Evolutionary conservation across 2,329 filamentous ascomycete genomes (phyloP).

Genomic region (Fusarium coicis): DNA sequence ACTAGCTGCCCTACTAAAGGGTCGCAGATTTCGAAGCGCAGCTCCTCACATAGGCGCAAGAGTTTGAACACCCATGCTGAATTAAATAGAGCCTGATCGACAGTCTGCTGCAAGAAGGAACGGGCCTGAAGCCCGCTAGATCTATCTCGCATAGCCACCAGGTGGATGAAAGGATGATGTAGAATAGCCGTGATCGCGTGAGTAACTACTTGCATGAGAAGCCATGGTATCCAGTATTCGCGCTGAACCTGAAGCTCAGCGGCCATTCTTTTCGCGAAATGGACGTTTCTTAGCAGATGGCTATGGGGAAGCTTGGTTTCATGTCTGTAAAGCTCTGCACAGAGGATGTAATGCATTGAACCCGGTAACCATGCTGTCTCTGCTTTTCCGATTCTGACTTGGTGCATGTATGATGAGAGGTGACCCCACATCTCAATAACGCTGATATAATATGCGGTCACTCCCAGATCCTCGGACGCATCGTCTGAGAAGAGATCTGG

Average conservation of each 20-base stretch:
- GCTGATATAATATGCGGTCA: conserved; percentile 8
- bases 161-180: conserved; percentile 8
- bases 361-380: conserved; percentile 1
- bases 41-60: neutral
- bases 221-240: conserved; percentile 14
- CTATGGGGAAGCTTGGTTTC: neutral
- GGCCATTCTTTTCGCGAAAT: neutral
- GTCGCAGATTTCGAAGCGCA: neutral
- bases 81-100: neutral
- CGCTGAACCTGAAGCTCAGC: neutral
- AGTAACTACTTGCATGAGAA: neutral
- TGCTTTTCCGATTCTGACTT: neutral
- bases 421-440: conserved; percentile 2
- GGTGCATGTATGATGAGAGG: conserved; percentile 6
- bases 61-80: conserved; percentile 13
- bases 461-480: neutral
- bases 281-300: neutral
- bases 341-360: conserved; percentile 3
- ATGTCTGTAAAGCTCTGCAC: conserved; percentile 5
- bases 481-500: conserved; percentile 12
- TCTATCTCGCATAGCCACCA: conserved; percentile 1
- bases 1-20: conserved; percentile 10
- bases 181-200: neutral
- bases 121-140: neutral
- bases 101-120: conserved; percentile 3